Evolutionary conservation across 2,329 filamentous ascomycete genomes (phyloP), one percentile per base, ranked within the genome.

Genomic region (Aspergillus ochraceus): DNA sequence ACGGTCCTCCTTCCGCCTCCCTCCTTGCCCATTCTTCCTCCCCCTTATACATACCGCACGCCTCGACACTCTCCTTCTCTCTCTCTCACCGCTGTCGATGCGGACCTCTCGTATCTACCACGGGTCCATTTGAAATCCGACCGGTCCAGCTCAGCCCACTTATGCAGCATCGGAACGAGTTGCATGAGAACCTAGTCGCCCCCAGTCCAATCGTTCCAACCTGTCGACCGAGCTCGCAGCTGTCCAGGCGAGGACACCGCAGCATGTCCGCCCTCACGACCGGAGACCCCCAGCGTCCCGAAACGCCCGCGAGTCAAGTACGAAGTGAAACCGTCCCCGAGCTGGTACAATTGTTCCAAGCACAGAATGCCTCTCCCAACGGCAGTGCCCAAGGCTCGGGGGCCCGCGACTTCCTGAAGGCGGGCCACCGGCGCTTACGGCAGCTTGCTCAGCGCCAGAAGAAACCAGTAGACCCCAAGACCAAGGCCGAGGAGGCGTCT

Each of bases 301-400:
- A 56, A 42, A 17, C 49, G 4, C 22, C 42, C 17, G 58, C 64
- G 66, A 57, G 64, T 64, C 47, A 64, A 26, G 22, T 66, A 54
- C 69, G 67, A 45, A 73, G 68, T 56, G 74, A 77, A 47, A 70
- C 68, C 54, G 60, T 76, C 26, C 65, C 70, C 30, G 75, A 77
- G 49, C 67, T 77, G 12, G 68, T 76, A 47, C 71, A 67, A 46
- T 75, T 76, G 61, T 74, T 77, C 45, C 74, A 76, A 54, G 64
- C 68, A 5, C 70, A 70, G 52, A 68, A 69, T 54, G 57, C 57
- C 19, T 60, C 71, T 6, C 56, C 65, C 22, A 49, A 56, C 39
- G 58, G 36, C 10, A 52, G 57, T 56, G 52, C 65, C 50, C 70
- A 71, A 56, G 62, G 63, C 22, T 66, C 63, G 2, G 70, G 70